A percentile compares a stretch with the other conserved stretches of the same genome.
Evolutionary conservation across 805 yeast species (phyloP).

Genomic region (Saturnispora gosingensis): DNA sequence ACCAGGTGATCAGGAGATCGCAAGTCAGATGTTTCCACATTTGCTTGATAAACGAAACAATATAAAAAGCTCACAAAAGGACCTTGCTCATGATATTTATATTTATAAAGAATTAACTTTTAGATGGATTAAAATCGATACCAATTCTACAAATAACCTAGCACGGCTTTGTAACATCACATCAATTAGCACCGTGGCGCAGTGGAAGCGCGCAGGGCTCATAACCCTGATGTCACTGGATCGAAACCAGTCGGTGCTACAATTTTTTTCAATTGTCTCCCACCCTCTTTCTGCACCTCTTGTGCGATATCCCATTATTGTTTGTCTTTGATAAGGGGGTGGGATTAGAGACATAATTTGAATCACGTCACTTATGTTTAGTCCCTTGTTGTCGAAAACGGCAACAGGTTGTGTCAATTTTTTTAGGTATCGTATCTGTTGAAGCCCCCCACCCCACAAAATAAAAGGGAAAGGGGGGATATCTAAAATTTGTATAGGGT

Average conservation of each 20-base stretch:
- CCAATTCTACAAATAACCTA: too few species aligned
- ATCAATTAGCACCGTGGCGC: slow-evolving; percentile 18
- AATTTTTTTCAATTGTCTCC: not conserved
- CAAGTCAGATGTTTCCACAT: too few species aligned
- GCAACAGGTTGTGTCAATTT: not conserved
- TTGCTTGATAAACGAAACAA: too few species aligned
- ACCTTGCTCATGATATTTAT: too few species aligned
- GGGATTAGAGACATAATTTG: not conserved
- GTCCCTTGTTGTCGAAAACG: not conserved
- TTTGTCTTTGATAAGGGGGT: not conserved
- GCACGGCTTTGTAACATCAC: too few species aligned
- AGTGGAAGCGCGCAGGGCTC: slow-evolving; percentile 62
- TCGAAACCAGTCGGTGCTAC: slow-evolving; percentile 52
- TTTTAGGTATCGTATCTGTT: not conserved
- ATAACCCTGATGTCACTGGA: slow-evolving; percentile 97
- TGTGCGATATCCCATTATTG: not conserved
- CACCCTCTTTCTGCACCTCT: not conserved
- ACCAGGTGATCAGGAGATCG: too few species aligned
- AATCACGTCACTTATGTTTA: not conserved
- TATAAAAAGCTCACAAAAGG: too few species aligned
- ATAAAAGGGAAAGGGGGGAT: not conserved
- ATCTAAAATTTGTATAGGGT: not conserved
- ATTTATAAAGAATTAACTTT: too few species aligned
- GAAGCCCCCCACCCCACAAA: not conserved
- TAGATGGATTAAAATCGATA: too few species aligned